phyloP scores from a whole-genome alignment of 495 filamentous ascomycete species.

The Delitschia confertaspora region DNA sequence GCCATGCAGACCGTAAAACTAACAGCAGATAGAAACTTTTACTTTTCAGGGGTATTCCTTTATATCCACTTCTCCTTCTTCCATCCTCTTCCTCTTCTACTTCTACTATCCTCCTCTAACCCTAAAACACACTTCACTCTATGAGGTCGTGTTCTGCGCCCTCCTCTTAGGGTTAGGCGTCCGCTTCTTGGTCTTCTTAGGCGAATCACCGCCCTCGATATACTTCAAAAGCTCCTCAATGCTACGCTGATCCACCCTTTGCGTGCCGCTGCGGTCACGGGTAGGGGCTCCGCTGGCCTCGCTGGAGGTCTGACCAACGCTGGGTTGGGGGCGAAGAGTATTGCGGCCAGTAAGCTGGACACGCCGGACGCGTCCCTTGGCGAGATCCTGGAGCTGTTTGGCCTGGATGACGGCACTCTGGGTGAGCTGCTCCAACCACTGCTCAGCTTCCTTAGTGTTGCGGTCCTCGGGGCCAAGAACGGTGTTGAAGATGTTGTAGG shows the following conservation, averaged over 20 bases:
- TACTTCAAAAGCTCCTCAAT: conserved; percentile 82
- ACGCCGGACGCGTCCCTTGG: conserved; percentile 26
- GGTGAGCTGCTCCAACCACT: conserved; percentile 91
- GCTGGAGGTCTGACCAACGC: conserved; percentile 40
- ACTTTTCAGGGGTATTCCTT: too few species aligned
- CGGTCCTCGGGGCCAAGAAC: conserved; percentile 79
- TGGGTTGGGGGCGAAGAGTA: conserved; percentile 39
- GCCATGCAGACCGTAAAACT: too few species aligned
- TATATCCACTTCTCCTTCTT: too few species aligned
- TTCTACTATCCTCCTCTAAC: too few species aligned
- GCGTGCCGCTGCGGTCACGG: conserved; percentile 20
- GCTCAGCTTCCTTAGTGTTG: conserved; percentile 65
- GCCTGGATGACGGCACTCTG: conserved; percentile 88
- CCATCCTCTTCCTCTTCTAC: too few species aligned
- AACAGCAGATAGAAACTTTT: too few species aligned
- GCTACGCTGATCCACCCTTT: conserved; percentile 57
- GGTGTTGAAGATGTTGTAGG: conserved; percentile 84
- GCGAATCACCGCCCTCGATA: conserved; percentile 64
- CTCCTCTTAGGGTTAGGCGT: conserved; percentile 65
- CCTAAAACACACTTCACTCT: not conserved
- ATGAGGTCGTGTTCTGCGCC: conserved; percentile 26
- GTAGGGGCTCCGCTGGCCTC: conserved; percentile 38
- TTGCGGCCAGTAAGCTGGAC: conserved; percentile 14
- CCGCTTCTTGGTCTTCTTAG: conserved; percentile 62
- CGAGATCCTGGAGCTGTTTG: conserved; percentile 77